Evolutionary conservation across 2,329 filamentous ascomycete genomes (phyloP), one percentile per base, ranked within the genome.

Genomic region (Colletotrichum limetticola): DNA sequence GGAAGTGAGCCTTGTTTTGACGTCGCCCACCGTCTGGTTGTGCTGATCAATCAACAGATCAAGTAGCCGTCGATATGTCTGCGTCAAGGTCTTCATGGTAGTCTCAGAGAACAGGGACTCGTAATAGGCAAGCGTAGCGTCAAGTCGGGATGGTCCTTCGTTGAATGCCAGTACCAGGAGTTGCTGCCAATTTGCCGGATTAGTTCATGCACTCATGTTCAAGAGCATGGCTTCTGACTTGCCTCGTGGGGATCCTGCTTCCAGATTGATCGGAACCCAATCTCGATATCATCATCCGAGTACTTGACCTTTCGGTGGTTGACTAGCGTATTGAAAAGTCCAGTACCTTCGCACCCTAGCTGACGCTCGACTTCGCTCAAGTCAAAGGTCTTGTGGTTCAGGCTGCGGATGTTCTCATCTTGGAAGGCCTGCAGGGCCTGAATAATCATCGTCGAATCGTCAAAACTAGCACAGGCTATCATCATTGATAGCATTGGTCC

Each of bases 161-260:
- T 72, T 68, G 42, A 72, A 72, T 5, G 64, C 35, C 1, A 68
- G 52, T 9, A 72, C 58, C 1, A 72, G 14, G 0, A 62, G 35
- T 72, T 72, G 69, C 69, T 72, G 52, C 16, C 1, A 16, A 8
- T 9, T 7, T 12, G 32, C 11, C 32, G 11, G 11, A 4, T 9
- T n/a, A 53, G 28, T 7, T 24, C 8, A 11, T 26, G 58, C 37
- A 1, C 16, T n/a, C 8, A 4, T 24, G 26, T 22, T 9, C 0
- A 37, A 14, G 24, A 4, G 4, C 11, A 14, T 7, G 2, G 8
- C 11, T 6, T 56, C 7, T 8, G 0, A 5, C 37, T 62, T 53
- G 68, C 69, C 49, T 72, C 69, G n/a, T 72, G 69, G 9, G 69
- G 69, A 35, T 72, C 69, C 5, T 72, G 69, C 19, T 72, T 68